Conservation (phyloP, 495 filamentous ascomycete species). For the Achaetomiella virescens region DNA sequence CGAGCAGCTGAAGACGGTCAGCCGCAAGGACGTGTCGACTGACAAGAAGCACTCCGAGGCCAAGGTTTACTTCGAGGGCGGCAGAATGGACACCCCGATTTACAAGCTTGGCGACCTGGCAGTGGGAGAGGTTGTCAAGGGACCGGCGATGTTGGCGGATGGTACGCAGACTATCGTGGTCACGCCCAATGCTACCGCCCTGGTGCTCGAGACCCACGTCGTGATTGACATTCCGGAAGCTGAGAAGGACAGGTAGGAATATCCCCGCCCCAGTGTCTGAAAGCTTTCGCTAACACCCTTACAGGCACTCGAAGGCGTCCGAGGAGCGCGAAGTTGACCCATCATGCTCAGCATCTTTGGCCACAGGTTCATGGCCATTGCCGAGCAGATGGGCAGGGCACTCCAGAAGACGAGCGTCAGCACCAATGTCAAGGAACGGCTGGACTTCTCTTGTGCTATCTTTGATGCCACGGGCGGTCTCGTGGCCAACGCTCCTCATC, state of each 20-base stretch:
- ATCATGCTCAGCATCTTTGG: conserved; percentile 95
- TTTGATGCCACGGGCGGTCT: conserved; percentile 88
- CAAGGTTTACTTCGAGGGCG: conserved; percentile 66
- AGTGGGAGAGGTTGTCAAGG: conserved; percentile 69
- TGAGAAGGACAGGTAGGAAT: conserved; percentile 40
- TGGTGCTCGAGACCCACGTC: conserved; percentile 69
- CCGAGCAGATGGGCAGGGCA: conserved; percentile 94
- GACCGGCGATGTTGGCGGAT: conserved; percentile 89
- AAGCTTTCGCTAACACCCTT: background rate
- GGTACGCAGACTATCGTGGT: conserved; percentile 95
- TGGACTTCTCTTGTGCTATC: conserved; percentile 94
- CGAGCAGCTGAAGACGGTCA: conserved; percentile 64
- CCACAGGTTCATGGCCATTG: conserved; percentile 97
- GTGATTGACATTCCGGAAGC: conserved; percentile 61
- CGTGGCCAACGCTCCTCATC: conserved; percentile 90
- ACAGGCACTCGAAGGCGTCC: conserved; percentile 30
- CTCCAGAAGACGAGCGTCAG: conserved; percentile 96
- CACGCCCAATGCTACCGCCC: conserved; percentile 66
- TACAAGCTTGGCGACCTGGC: conserved; percentile 75
- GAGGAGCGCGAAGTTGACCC: conserved; percentile 57
- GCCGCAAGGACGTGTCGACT: conserved; percentile 38
- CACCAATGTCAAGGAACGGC: conserved; percentile 95
- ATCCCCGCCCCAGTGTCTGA: background rate
- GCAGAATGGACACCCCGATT: conserved; percentile 72
- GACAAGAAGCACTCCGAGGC: conserved; percentile 52